Percentiles rank a stretch among this genome's conserved stretches.
Conservation (phyloP, 306 rosid genomes). For the Oxytropis ochrocephala region DNA sequence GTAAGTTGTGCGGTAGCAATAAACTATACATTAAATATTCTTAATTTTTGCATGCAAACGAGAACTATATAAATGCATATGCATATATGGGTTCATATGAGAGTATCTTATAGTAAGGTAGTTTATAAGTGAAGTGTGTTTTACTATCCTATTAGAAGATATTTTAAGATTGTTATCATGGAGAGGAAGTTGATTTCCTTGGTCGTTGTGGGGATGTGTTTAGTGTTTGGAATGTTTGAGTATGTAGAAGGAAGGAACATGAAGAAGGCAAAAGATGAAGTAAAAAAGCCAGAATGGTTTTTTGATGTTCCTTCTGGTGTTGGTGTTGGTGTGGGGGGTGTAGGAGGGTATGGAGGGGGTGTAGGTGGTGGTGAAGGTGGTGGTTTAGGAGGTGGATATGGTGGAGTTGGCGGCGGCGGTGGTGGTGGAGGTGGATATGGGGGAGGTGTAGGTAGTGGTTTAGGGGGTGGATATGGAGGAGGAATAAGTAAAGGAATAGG, state of each 20-base stretch:
- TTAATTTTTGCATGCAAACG: neutral
- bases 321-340: neutral
- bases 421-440: slow-evolving; percentile 8
- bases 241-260: slow-evolving; percentile 35
- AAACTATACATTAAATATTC: slow-evolving; percentile 17
- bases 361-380: neutral
- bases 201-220: slow-evolving; percentile 29
- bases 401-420: neutral
- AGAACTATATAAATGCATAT: slow-evolving; percentile 30
- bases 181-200: slow-evolving; percentile 30
- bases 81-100: neutral
- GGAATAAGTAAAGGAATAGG: slow-evolving; percentile 11
- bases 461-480: slow-evolving; percentile 28
- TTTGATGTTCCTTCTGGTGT: slow-evolving; percentile 17
- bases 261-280: slow-evolving; percentile 25
- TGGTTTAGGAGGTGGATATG: slow-evolving; percentile 6
- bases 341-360: slow-evolving; percentile 17
- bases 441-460: slow-evolving; percentile 17
- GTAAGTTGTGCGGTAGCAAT: slow-evolving; percentile 30
- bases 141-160: neutral
- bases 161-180: slow-evolving; percentile 15
- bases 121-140: slow-evolving; percentile 3
- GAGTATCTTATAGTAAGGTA: neutral
- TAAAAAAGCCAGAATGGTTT: slow-evolving; percentile 39
- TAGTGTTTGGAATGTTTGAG: slow-evolving; percentile 23